Evolutionary conservation across 2,329 filamentous ascomycete genomes (phyloP).

Genomic region (Xylariaceae sp.): DNA sequence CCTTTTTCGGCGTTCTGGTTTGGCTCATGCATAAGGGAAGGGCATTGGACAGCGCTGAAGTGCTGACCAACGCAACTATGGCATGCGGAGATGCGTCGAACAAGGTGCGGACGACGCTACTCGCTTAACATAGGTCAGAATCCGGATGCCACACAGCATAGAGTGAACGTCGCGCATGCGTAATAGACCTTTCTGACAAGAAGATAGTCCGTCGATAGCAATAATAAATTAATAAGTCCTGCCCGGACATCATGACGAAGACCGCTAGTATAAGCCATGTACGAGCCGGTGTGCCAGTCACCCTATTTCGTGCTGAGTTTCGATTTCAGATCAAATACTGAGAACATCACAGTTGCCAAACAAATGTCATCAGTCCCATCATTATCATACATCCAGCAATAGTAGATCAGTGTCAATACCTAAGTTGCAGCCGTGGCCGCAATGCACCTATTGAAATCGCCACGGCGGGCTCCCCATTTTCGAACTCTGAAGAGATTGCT

Average conservation of each 20-base stretch:
- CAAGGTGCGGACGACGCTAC: not conserved
- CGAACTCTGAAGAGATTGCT: constrained; percentile 29
- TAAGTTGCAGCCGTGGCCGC: not conserved
- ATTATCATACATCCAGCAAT: not conserved
- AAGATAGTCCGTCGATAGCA: not conserved
- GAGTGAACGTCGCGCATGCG: not conserved
- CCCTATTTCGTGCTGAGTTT: not conserved
- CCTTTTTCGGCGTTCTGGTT: constrained; percentile 14
- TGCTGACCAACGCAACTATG: too few species aligned
- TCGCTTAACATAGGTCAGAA: constrained; percentile 26
- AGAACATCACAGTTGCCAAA: not conserved
- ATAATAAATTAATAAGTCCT: constrained; percentile 16
- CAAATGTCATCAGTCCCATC: not conserved
- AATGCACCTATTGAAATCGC: constrained; percentile 27
- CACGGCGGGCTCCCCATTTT: constrained; percentile 13
- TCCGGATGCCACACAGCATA: constrained; percentile 5
- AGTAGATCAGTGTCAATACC: not conserved
- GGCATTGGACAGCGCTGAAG: too few species aligned
- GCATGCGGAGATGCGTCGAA: not conserved
- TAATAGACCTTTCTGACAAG: not conserved
- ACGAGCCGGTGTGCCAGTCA: constrained; percentile 1
- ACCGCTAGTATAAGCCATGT: not conserved
- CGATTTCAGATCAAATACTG: not conserved
- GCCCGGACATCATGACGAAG: constrained; percentile 1
- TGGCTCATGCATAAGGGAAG: not conserved